Evolutionary conservation across 2,329 filamentous ascomycete genomes (phyloP), one percentile per base, ranked within the genome.

Genomic region (Verticillium albo-atrum): DNA sequence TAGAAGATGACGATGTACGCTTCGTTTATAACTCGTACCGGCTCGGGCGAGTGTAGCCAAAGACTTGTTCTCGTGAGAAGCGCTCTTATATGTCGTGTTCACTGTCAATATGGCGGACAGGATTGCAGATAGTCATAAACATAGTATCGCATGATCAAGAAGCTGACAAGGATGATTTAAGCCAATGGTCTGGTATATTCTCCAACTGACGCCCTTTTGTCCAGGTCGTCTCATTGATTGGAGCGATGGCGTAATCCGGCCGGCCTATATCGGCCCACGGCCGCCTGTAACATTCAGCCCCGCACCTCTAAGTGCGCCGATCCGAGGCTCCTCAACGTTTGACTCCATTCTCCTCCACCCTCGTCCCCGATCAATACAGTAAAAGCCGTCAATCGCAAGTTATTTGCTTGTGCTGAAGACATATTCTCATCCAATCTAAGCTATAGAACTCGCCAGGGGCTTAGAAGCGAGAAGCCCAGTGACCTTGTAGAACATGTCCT

Each of bases 401-500:
- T 20, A 3, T 12, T 12, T 37, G 42, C 42, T 7, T 50, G 20
- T 7, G 10, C 20, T 23, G 20, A 50, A 20, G 25, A 50, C 42
- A 10, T 20, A n/a, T 25, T 50, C n/a, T 7, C 23, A 23, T 7
- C 20, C 12, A 7, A 23, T 9, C 27, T 30, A 53, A 20, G 51
- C 51, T 9, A 15, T 6, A 59, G 62, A 65, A 25, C 67, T 60
- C 10, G 69, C 67, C 51, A 78, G 65, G 15, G 84, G 80, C 70
- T 84, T 88, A 61, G 82, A 77, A 1, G 83, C 82, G 70, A 89
- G 86, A 63, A 91, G 69, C 5, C 78, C 83, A 14, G 89, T 83
- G 42, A 94, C 87, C 71, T 87, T 85, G 71, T 89, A 86, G 69
- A 93, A 92, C 76, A 91, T 82, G 63, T 92, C 89, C 71, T 89